Percentiles rank a stretch among this genome's conserved stretches.
phyloP scores from a whole-genome alignment of 1,139 yeast genomes.

The Candida sojae region DNA sequence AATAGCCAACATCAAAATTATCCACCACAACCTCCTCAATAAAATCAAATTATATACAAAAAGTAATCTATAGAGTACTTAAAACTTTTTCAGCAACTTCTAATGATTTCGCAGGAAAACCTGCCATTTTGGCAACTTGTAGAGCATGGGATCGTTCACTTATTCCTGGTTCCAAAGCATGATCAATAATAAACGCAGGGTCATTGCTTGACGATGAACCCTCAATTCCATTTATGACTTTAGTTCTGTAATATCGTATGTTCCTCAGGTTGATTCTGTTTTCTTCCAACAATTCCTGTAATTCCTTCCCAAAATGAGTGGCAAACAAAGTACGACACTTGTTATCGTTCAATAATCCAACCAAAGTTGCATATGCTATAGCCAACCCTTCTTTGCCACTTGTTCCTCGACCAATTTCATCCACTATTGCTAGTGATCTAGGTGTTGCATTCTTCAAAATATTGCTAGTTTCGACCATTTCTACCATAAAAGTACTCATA shows the following conservation, averaged over 20 bases:
- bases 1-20: slow-evolving; percentile 10
- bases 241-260: slow-evolving; percentile 54
- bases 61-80: slow-evolving; percentile 11
- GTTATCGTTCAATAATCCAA: slow-evolving; percentile 55
- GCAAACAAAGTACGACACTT: slow-evolving; percentile 84
- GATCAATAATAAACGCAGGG: slow-evolving; percentile 50
- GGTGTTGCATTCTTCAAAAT: slow-evolving; percentile 77
- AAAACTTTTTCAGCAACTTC: slow-evolving; percentile 48
- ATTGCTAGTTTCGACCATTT: slow-evolving; percentile 91
- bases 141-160: slow-evolving; percentile 79
- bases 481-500: slow-evolving; percentile 94
- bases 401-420: slow-evolving; percentile 97
- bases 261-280: slow-evolving; percentile 28
- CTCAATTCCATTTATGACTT: slow-evolving; percentile 26
- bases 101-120: slow-evolving; percentile 70
- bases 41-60: slow-evolving; percentile 1
- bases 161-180: slow-evolving; percentile 68
- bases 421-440: slow-evolving; percentile 81
- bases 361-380: slow-evolving; percentile 80
- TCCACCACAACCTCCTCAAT: slow-evolving; percentile 3
- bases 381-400: slow-evolving; percentile 88
- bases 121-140: slow-evolving; percentile 82
- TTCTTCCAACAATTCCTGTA: slow-evolving; percentile 34
- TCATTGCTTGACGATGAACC: not conserved
- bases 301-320: slow-evolving; percentile 84